Percentiles rank a stretch among this genome's conserved stretches.
These are phyloP conservation scores for Colletotrichum sp. DNA, from an alignment of 2,329 filamentous ascomycete species.

Conservation along the genomic window DNA sequence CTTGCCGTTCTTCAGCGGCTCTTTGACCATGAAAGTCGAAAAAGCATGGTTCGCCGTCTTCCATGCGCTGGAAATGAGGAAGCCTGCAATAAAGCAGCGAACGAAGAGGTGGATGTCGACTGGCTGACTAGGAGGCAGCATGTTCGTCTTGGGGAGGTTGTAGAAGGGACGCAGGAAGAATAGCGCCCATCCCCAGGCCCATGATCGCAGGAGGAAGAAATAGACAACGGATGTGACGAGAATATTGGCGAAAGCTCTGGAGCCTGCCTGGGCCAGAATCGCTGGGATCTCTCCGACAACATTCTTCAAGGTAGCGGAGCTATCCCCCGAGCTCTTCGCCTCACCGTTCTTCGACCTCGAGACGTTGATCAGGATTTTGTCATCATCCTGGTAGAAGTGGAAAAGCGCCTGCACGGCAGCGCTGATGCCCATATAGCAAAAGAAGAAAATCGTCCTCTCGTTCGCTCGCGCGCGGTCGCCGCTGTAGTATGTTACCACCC, in stretches of 20 bases:
- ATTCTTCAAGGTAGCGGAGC: constrained; percentile 32
- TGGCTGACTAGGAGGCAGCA: constrained; percentile 63
- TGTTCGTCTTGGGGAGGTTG: constrained; percentile 74
- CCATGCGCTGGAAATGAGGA: constrained; percentile 76
- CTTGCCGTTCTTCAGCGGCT: constrained; percentile 82
- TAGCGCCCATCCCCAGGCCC: constrained; percentile 73
- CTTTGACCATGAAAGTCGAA: constrained; percentile 77
- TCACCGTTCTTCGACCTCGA: constrained; percentile 30
- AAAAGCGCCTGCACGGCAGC: constrained; percentile 71
- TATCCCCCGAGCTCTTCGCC: constrained; percentile 4
- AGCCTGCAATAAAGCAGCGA: constrained; percentile 65
- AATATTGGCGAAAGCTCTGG: constrained; percentile 44
- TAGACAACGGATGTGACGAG: constrained; percentile 63
- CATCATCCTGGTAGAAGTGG: constrained; percentile 77
- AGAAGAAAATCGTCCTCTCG: constrained; percentile 83
- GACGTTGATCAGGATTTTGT: constrained; percentile 62
- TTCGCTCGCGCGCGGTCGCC: constrained; percentile 80
- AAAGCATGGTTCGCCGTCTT: constrained; percentile 79
- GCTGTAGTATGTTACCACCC: constrained; percentile 74
- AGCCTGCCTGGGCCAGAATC: constrained; percentile 40
- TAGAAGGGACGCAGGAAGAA: constrained; percentile 75
- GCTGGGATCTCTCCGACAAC: constrained; percentile 43
- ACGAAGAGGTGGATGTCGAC: constrained; percentile 60
- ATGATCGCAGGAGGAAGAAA: constrained; percentile 62
- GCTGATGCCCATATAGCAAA: constrained; percentile 71